Base-by-base conservation (phyloP, 2,329 filamentous ascomycete species). In the Dryadomyces quercus-mongolicae region DNA sequence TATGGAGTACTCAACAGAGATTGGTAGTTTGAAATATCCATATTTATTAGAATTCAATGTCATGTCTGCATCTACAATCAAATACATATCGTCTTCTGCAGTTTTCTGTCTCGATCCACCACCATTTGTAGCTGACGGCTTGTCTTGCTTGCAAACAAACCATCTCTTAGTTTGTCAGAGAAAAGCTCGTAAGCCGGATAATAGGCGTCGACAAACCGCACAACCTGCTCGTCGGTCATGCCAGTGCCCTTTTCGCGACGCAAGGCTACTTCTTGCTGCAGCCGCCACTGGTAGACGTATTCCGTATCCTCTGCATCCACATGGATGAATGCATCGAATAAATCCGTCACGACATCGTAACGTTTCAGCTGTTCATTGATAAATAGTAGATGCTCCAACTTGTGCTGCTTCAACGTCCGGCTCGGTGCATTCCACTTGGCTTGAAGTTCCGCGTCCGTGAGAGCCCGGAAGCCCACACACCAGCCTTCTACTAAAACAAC, bases 401-500 rank as follows among this genome's bases (percentile, higher is more conserved):
- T 63, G 64, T 82, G 74, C 55, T 58, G 67, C 61, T 66, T 70
- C 47, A 75, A 73, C 45, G 75, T 31, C 9, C n/a, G 15, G 44
- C 31, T 5, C 2, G 38, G 20, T 18, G 18, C 52, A 13, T 6
- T 12, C 64, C 73, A 71, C 60, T 74, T 74, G 3, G 81, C 66
- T 31, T 75, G 73, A 4, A 80, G 66, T 5, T 70, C 73, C 0
- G 75, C 67, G 34, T 70, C 62, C 20, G n/a, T 20, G 13, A 91
- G 67, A 0, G 85, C 68, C 6, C 83, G 81, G 70, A 95, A 95
- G 2, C 89, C 91, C 13, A 95, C 82, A 66, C 86, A 93, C 91
- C 90, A 95, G 18, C 91, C 90, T 67, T 96, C 90, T 59, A 95
- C 83, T 52, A 95, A 80, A 21, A 95, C 76, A 7, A 92, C 80